Evolutionary conservation across 208 protist genomes (phyloP), one percentile per base, ranked within the genome.

Genomic region (Herpetomonas tarakana): DNA sequence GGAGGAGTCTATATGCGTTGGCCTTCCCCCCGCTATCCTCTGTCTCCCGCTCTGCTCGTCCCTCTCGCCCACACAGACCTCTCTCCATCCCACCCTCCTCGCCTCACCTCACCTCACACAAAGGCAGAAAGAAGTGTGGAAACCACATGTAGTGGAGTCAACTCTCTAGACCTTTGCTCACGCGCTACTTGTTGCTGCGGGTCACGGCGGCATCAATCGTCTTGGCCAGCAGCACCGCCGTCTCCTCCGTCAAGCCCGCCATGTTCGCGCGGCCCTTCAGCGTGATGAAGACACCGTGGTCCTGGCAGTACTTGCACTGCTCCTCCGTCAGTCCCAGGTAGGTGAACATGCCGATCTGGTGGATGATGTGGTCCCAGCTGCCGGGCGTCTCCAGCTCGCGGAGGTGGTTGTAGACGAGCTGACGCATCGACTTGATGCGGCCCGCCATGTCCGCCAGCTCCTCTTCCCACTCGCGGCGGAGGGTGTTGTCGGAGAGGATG

Each of bases 291-390:
- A 91, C 68, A 35, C 83, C 78, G 59, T 83, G 74, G 46, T 86
- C 68, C 41, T 79, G 58, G 62, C 83, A 78, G 58, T 76, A 82
- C 65, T 81, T 63, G 58, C 83, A 94, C 79, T 96, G 87, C 70
- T 81, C 66, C 58, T 79, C 79, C 30, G 76, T 89, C n/a, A 99
- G 84, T 11, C 97, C 97, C 21, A 97, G 93, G 74, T 90, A 99
- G 52, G 95, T 98, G 77, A 99, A 99, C 98, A 99, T 99, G 67
- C 98, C 98, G 46, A 98, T 98, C 82, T 99, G 98, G 6, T 81
- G 75, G 30, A 89, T 83, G 28, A 99, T 88, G 73, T 99, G 98
- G 11, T 79, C 67, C 98, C 98, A 99, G n/a, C 56, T 83, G 45
- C 92, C 84, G 16, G 87, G 93, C 2, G 91, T 96, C 21, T 78